Percentiles rank a stretch among this genome's conserved stretches.
phyloP scores from a whole-genome alignment of 1,284 basidiomycete species.

The Ceratorhiza oryzae-sativae region DNA sequence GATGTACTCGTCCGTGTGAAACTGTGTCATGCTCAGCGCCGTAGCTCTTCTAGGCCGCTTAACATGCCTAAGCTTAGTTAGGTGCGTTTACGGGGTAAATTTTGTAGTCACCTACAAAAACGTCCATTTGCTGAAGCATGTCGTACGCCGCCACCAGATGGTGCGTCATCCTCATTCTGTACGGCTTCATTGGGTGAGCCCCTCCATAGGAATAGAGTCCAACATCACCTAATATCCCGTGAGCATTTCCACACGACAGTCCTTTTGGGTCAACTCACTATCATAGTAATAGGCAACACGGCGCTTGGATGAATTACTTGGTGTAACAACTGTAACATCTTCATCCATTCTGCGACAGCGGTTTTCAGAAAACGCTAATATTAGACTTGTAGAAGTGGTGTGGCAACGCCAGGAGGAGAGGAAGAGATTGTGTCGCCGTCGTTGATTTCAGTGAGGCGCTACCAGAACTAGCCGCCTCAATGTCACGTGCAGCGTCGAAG shows the following conservation, averaged over 20 bases:
- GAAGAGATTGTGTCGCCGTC: neutral
- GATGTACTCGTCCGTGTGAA: slow-evolving; percentile 98
- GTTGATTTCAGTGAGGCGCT: neutral
- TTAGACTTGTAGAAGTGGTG: neutral
- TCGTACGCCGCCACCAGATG: slow-evolving; percentile 91
- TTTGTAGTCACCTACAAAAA: slow-evolving; percentile 67
- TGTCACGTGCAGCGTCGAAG: slow-evolving; percentile 32
- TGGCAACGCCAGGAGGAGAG: too few relatives aligned
- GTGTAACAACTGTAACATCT: slow-evolving; percentile 2
- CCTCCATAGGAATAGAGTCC: slow-evolving; percentile 87
- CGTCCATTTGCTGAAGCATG: slow-evolving; percentile 90
- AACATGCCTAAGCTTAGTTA: slow-evolving; percentile 11
- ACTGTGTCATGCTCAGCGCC: slow-evolving; percentile 84
- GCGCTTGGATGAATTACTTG: slow-evolving; percentile 49
- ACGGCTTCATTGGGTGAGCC: slow-evolving; percentile 94
- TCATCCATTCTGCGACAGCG: slow-evolving; percentile 11
- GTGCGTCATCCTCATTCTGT: slow-evolving; percentile 91
- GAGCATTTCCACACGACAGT: neutral
- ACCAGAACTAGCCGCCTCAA: too few relatives aligned
- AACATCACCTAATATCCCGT: slow-evolving; percentile 64
- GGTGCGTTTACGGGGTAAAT: slow-evolving; percentile 1
- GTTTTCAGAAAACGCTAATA: neutral
- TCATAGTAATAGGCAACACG: slow-evolving; percentile 71
- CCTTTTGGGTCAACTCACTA: slow-evolving; percentile 50
- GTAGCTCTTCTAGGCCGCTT: slow-evolving; percentile 84